Evolutionary conservation across 306 rosid genomes (phyloP).

Genomic region (Quercus parvula): DNA sequence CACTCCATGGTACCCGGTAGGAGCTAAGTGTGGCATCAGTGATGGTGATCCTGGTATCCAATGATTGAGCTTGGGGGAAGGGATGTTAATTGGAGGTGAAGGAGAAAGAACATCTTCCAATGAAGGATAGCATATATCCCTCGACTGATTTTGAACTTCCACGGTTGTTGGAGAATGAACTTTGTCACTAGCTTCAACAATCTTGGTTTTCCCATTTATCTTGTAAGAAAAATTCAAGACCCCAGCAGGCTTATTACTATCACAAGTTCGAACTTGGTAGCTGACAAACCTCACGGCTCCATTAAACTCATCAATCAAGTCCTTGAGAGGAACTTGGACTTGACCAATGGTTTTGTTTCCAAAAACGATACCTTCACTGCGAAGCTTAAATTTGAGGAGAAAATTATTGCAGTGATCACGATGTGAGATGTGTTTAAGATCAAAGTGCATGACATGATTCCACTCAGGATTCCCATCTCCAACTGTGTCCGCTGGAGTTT

Average conservation of each 20-base stretch:
- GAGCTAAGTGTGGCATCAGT: not conserved
- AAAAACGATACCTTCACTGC: constrained; percentile 20
- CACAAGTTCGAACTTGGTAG: constrained; percentile 23
- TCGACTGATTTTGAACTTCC: not conserved
- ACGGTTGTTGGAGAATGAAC: not conserved
- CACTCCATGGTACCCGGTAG: not conserved
- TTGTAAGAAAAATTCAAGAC: constrained; percentile 32
- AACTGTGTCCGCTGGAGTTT: constrained; percentile 25
- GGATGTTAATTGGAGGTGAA: not conserved
- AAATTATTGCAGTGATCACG: not conserved
- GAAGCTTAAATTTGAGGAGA: constrained; percentile 22
- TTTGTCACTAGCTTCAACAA: not conserved
- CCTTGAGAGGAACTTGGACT: constrained; percentile 30
- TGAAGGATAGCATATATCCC: not conserved
- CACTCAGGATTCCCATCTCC: constrained; percentile 34
- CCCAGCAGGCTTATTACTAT: constrained; percentile 32
- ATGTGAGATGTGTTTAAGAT: not conserved
- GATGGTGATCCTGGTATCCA: not conserved
- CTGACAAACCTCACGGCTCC: constrained; percentile 23
- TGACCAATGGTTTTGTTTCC: constrained; percentile 30
- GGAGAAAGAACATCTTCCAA: not conserved
- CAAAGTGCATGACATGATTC: constrained; percentile 27
- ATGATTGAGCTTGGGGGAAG: not conserved
- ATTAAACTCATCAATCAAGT: constrained; percentile 24
- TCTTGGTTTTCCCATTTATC: constrained; percentile 1